phyloP scores from a whole-genome alignment of 2,329 filamentous ascomycete species.

The Sordariomycetes sp. region DNA sequence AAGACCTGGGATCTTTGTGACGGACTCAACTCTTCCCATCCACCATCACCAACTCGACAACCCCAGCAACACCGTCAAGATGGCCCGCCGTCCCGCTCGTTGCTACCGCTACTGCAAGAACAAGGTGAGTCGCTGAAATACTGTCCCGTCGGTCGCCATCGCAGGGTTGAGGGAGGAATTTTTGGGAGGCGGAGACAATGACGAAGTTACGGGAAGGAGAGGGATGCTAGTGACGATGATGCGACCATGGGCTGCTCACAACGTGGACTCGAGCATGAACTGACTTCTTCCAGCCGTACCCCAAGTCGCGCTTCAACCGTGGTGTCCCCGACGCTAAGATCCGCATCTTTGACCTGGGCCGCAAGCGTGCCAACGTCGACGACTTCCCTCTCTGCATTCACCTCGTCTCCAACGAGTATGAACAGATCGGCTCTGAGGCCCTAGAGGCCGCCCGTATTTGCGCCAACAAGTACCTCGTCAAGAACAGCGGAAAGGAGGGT shows the following conservation, averaged over 20 bases:
- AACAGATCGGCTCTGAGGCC: constrained; percentile 98
- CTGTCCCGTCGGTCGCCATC: too few species aligned
- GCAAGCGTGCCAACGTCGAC: constrained; percentile 97
- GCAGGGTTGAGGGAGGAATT: too few species aligned
- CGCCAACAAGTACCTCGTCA: constrained; percentile 95
- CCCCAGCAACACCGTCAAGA: constrained; percentile 62
- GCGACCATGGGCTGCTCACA: not conserved
- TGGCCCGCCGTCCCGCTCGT: constrained; percentile 98
- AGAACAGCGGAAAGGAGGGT: constrained; percentile 61
- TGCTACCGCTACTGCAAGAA: constrained; percentile 99
- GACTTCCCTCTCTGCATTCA: constrained; percentile 99
- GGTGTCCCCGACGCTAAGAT: constrained; percentile 84
- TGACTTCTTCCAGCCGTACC: constrained; percentile 62
- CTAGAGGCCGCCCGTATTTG: constrained; percentile 99
- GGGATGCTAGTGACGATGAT: too few species aligned
- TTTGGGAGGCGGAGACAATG: too few species aligned
- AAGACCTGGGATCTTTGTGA: constrained; percentile 14
- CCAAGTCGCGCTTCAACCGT: constrained; percentile 99
- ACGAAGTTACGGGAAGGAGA: too few species aligned
- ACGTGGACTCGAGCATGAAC: constrained; percentile 5
- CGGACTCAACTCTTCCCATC: constrained; percentile 16
- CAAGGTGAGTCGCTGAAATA: constrained; percentile 62
- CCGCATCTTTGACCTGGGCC: constrained; percentile 97
- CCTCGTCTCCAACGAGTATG: constrained; percentile 99
- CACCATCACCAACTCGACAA: constrained; percentile 23